A percentile compares a stretch with the other conserved stretches of the same genome.
Conservation (phyloP, 768 basidiomycete genomes). For the Rhodotorula toruloides region DNA sequence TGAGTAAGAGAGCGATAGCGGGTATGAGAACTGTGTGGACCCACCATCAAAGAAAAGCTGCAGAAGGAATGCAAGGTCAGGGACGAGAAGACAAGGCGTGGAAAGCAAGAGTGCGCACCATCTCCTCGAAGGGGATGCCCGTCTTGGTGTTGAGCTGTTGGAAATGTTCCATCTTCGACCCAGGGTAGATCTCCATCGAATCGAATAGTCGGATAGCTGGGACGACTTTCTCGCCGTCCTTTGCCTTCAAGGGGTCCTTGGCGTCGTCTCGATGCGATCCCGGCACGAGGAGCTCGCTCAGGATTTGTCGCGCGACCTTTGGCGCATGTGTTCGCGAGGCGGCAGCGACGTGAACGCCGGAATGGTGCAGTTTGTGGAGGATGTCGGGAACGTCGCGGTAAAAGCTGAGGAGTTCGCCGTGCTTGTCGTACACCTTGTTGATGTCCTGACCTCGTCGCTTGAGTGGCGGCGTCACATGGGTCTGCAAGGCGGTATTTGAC, state of each 20-base stretch:
- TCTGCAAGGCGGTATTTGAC: constrained; percentile 52
- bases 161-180: constrained; percentile 61
- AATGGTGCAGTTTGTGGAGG: constrained; percentile 89
- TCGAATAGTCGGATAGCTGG: constrained; percentile 48
- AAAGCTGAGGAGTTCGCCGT: constrained; percentile 11
- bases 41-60: constrained; percentile 69
- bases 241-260: constrained; percentile 41
- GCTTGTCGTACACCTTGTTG: constrained; percentile 47
- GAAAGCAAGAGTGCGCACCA: constrained; percentile 53
- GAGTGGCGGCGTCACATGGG: constrained; percentile 56
- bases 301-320: constrained; percentile 64
- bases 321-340: constrained; percentile 76
- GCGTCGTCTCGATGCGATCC: constrained; percentile 34
- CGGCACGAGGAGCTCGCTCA: constrained; percentile 51
- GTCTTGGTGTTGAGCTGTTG: constrained; percentile 66
- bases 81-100: too few species aligned
- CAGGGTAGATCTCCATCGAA: constrained; percentile 49
- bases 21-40: constrained; percentile 13
- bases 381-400: constrained; percentile 58
- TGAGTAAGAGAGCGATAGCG: not conserved
- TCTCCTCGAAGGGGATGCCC: constrained; percentile 69
- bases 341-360: constrained; percentile 94
- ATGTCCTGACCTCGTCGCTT: constrained; percentile 46
- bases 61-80: not conserved
- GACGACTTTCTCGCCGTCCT: constrained; percentile 4